Evolutionary conservation across 2,329 filamentous ascomycete species (phyloP).

Genomic region (Lojkania enalia): DNA sequence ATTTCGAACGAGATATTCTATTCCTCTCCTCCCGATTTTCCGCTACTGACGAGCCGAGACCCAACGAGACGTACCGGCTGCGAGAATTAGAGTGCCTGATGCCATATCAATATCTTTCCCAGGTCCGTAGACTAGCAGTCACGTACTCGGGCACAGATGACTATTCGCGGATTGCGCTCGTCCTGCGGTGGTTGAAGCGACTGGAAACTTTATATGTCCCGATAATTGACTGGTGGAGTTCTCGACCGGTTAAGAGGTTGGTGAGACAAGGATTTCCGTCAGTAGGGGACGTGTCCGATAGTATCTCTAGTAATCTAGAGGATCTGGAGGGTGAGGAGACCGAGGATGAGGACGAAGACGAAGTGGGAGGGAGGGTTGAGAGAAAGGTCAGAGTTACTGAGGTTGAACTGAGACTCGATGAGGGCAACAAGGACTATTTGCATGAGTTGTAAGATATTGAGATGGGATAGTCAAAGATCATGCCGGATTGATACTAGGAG

Average conservation of each 20-base stretch:
- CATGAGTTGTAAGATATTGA: too few species aligned
- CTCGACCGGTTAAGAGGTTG: neutral
- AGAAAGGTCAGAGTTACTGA: slow-evolving; percentile 14
- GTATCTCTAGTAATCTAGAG: neutral
- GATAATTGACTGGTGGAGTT: slow-evolving; percentile 15
- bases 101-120: neutral
- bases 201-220: slow-evolving; percentile 17
- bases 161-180: slow-evolving; percentile 7
- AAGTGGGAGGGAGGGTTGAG: slow-evolving; percentile 2
- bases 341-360: slow-evolving; percentile 15
- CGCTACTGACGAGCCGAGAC: neutral
- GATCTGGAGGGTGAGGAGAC: slow-evolving; percentile 16
- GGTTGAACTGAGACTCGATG: slow-evolving; percentile 11
- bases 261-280: slow-evolving; percentile 1
- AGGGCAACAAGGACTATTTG: neutral
- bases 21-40: slow-evolving; percentile 20
- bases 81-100: slow-evolving; percentile 1
- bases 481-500: too few species aligned
- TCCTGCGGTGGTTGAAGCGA: slow-evolving; percentile 4
- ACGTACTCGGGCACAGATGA: slow-evolving; percentile 12
- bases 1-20: slow-evolving; percentile 14
- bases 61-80: slow-evolving; percentile 16
- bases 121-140: slow-evolving; percentile 1
- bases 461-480: too few species aligned
- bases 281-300: neutral